These are phyloP conservation scores for Colletotrichum costaricense DNA, from an alignment of 2,329 filamentous ascomycete species.

Conservation along the genomic window DNA sequence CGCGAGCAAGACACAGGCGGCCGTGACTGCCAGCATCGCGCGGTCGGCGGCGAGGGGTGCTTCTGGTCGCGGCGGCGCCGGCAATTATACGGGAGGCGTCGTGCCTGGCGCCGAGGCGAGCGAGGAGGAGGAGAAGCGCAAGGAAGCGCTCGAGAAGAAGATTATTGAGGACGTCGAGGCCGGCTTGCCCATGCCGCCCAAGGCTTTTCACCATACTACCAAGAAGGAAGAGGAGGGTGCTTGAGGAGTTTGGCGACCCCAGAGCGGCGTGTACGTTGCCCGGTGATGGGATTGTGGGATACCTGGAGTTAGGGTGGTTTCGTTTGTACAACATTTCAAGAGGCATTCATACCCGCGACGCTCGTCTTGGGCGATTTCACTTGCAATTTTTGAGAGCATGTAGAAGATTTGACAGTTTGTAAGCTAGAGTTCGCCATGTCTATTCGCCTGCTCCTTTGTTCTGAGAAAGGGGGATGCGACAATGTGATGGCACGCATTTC, in stretches of 20 bases:
- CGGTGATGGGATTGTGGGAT: neutral
- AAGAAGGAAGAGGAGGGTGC: slow-evolving; percentile 39
- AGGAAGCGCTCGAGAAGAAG: slow-evolving; percentile 54
- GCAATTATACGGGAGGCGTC: slow-evolving; percentile 58
- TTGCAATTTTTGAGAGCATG: neutral
- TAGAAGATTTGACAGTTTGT: neutral
- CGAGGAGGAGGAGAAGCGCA: slow-evolving; percentile 44
- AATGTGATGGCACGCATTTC: neutral
- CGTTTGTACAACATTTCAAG: slow-evolving; percentile 7
- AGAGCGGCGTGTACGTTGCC: neutral
- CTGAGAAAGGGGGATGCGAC: neutral
- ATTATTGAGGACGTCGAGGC: slow-evolving; percentile 59
- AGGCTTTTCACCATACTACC: slow-evolving; percentile 49
- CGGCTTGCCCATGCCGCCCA: slow-evolving; percentile 58
- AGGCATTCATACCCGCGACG: slow-evolving; percentile 34
- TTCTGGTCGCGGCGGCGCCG: slow-evolving; percentile 67
- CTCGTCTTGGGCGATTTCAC: slow-evolving; percentile 23
- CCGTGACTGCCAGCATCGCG: slow-evolving; percentile 45
- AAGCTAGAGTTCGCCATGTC: slow-evolving; percentile 9
- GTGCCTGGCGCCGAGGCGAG: slow-evolving; percentile 37
- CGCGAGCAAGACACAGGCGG: slow-evolving; percentile 47
- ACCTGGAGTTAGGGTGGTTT: slow-evolving; percentile 10
- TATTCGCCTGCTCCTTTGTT: slow-evolving; percentile 1
- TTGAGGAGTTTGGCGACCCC: neutral
- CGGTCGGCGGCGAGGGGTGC: slow-evolving; percentile 39